These are phyloP conservation scores for Primulina eburnea DNA, from an alignment of 257 asterid genomes.

Conservation along the genomic window DNA sequence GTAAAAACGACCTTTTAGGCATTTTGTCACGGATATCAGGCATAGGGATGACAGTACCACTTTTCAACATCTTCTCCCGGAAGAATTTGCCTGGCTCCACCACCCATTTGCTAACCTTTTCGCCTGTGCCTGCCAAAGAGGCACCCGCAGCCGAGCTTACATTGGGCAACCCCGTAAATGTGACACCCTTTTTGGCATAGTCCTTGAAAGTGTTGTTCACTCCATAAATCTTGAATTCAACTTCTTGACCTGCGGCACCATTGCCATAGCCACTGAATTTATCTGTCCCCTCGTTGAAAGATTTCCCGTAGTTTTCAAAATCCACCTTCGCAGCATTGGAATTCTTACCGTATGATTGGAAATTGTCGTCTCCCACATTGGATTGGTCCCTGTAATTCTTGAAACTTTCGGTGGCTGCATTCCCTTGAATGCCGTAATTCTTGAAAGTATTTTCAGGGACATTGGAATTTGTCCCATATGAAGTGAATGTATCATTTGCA, in stretches of 20 bases:
- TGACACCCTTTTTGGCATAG: constrained; percentile 40
- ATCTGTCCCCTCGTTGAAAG: constrained; percentile 78
- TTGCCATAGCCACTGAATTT: constrained; percentile 60
- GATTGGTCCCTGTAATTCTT: constrained; percentile 62
- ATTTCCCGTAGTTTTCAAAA: constrained; percentile 63
- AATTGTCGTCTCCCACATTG: constrained; percentile 77
- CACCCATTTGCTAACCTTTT: constrained; percentile 48
- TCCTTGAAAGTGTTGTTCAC: constrained; percentile 68
- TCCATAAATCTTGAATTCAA: constrained; percentile 56
- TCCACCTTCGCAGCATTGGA: constrained; percentile 46
- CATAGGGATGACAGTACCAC: constrained; percentile 73
- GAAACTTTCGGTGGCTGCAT: constrained; percentile 56
- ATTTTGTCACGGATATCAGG: constrained; percentile 83
- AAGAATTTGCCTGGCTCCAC: constrained; percentile 84
- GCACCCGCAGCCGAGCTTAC: constrained; percentile 26
- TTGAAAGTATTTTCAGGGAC: constrained; percentile 58
- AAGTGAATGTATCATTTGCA: constrained; percentile 52
- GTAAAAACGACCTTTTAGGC: constrained; percentile 91
- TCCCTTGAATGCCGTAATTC: constrained; percentile 56
- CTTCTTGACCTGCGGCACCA: constrained; percentile 27
- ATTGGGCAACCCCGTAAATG: constrained; percentile 51
- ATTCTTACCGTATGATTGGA: constrained; percentile 52
- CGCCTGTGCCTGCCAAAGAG: constrained; percentile 31
- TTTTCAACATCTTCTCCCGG: constrained; percentile 63
- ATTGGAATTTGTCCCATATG: constrained; percentile 53